These are phyloP conservation scores for Gentiana straminea DNA, from an alignment of 257 asterid species.

Conservation along the genomic window DNA sequence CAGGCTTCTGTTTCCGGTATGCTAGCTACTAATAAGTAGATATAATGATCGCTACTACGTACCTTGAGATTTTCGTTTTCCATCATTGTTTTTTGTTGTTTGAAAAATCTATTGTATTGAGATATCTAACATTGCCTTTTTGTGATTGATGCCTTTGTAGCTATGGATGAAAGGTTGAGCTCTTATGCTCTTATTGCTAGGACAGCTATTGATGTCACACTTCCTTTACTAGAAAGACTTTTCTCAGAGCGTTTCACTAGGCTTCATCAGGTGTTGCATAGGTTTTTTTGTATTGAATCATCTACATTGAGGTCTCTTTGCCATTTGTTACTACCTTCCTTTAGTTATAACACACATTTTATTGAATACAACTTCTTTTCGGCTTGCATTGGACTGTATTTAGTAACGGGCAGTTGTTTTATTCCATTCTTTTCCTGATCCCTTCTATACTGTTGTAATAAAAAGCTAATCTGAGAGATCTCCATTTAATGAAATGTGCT, in stretches of 20 bases:
- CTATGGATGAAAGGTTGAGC: conserved; percentile 96
- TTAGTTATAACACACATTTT: background rate
- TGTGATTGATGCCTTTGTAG: conserved; percentile 39
- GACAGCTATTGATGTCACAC: conserved; percentile 53
- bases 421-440: too few relatives aligned
- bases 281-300: background rate
- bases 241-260: conserved; percentile 54
- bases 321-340: background rate
- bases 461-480: too few relatives aligned
- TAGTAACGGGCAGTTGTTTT: too few relatives aligned
- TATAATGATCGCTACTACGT: too few relatives aligned
- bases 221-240: conserved; percentile 58
- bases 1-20: conserved; percentile 83
- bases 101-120: background rate
- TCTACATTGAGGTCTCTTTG: background rate
- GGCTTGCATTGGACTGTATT: background rate
- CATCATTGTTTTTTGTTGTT: too few relatives aligned
- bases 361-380: background rate
- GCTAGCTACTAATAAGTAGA: background rate
- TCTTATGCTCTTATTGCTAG: conserved; percentile 97
- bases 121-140: conserved; percentile 14
- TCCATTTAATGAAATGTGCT: too few relatives aligned
- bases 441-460: too few relatives aligned
- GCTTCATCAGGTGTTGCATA: conserved; percentile 65
- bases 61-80: too few relatives aligned